Base-by-base conservation (phyloP, 78 protist genomes). In the Dictyostelium purpureum region DNA sequence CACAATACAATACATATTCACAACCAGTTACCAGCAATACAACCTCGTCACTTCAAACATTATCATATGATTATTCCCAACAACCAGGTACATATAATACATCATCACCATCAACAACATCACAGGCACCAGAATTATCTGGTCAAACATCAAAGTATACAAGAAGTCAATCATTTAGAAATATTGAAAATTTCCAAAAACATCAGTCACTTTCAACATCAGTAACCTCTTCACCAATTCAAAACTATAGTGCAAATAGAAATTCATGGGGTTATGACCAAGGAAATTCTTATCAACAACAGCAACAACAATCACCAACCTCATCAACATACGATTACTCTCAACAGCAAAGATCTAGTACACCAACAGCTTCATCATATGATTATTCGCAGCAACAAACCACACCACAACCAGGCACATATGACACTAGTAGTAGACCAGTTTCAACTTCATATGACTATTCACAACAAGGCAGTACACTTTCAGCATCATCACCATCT, bases 261-360 rank as follows among this genome's bases (percentile, higher is more conserved):
- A 57, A 57, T 57, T 57, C 66, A 24, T 57, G 66, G 66, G 66
- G 66, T 26, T 57, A 57, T 57, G 66, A 57, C n/a, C 66, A 69
- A 69, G 16, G 7, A 57, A 18, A 28, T 4, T 21, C 21, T n/a
- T 57, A 57, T 57, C 24, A 65, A 16, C 24, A 49, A 4, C 16
- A 24, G 37, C n/a, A 49, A 54, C 19, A 4, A 57, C 14, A 26
- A 75, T 45, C 42, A 83, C 11, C 71, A 70, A 73, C 31, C 16
- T 43, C 19, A 56, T 18, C 21, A 70, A 26, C 56, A 5, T 51
- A 47, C 35, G 12, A 77, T 2, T 57, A 24, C 65, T 24, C 19
- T 0, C 6, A 49, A 49, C 76, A 67, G 37, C 74, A 66, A 69
- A n/a, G n/a, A n/a, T n/a, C n/a, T n/a, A n/a, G n/a, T n/a, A n/a